These are phyloP conservation scores for Nematodospora anomalae DNA, from an alignment of 1,139 yeast genomes.

Conservation along the genomic window DNA sequence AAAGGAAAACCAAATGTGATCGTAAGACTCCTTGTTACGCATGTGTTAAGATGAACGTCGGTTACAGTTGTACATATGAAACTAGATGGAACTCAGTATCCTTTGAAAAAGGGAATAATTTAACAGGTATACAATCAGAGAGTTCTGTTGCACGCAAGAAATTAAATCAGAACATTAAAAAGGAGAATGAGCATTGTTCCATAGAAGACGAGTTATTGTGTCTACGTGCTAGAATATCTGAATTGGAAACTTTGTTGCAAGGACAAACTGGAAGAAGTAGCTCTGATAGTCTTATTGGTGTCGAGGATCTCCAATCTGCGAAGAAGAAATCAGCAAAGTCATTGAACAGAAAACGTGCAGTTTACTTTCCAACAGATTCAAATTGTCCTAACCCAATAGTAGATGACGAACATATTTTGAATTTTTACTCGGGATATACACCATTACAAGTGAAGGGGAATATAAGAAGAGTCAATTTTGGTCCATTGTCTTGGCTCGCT, in stretches of 20 bases:
- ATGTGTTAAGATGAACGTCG: constrained; percentile 28
- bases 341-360: no score
- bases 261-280: no score
- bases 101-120: constrained; percentile 14
- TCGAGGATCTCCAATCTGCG: constrained; percentile 2
- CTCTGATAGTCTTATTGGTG: no score
- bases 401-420: constrained; percentile 28
- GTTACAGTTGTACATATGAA: constrained; percentile 29
- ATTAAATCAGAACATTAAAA: no score
- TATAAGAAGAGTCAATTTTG: constrained; percentile 40
- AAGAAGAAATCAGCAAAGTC: neutral
- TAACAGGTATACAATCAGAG: no score
- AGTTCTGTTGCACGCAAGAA: no score
- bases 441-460: constrained; percentile 41
- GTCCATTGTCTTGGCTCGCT: constrained; percentile 52
- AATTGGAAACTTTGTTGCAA: no score
- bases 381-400: constrained; percentile 27
- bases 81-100: constrained; percentile 16
- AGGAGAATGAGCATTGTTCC: no score
- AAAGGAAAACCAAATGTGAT: constrained; percentile 40
- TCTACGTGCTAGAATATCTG: no score
- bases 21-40: constrained; percentile 36
- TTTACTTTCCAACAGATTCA: constrained; percentile 3
- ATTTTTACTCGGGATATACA: constrained; percentile 43
- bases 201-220: no score